Evolutionary conservation across 1,139 yeast genomes (phyloP), one percentile per base, ranked within the genome.

Genomic region (Suhomyces ambrosiae): DNA sequence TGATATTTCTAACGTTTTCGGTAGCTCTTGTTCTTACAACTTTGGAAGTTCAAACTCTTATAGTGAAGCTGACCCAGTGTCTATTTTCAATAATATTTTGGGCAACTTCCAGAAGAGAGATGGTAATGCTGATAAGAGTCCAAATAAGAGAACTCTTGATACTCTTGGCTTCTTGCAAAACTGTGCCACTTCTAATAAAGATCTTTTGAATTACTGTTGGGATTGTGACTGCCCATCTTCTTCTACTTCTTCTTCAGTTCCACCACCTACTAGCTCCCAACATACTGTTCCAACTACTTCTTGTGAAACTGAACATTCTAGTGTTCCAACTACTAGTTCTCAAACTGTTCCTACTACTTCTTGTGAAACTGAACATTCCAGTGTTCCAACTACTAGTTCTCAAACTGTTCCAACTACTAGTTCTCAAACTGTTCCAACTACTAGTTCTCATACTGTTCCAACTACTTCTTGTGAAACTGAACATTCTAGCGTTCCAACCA

Each of bases 201-300:
- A 31, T 3, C 35, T 54, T 26, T 49, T 48, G 19, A 49, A 50
- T 35, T 49, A 46, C 45, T 56, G 61, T 46, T 57, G 60, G 60
- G 49, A 48, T 32, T 55, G 60, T 47, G 50, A 50, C 35, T 55
- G 60, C 47, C 32, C 36, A 18, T 7, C 31, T 14, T 12, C 22
- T 21, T 26, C 37, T 13, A 12, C 42, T 25, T 26, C 30, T 16
- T 26, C 44, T 6, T 18, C 33, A n/a, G 14, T 14, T 27, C 32
- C 28, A 25, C 30, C 33, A 8, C 8, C 19, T 47, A 6, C 28
- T 22, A 6, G 21, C 21, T 9, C 19, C 3, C 10, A 33, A 5
- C 9, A 17, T 7, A 21, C 23, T n/a, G 13, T 32, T 9, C 23
- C 33, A 6, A 14, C 32, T 14, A n/a, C 33, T 21, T 16, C 37